A percentile compares a stretch with the other conserved stretches of the same genome.
phyloP scores from a whole-genome alignment of 805 yeast genomes.

The Ogataea ramenticola region DNA sequence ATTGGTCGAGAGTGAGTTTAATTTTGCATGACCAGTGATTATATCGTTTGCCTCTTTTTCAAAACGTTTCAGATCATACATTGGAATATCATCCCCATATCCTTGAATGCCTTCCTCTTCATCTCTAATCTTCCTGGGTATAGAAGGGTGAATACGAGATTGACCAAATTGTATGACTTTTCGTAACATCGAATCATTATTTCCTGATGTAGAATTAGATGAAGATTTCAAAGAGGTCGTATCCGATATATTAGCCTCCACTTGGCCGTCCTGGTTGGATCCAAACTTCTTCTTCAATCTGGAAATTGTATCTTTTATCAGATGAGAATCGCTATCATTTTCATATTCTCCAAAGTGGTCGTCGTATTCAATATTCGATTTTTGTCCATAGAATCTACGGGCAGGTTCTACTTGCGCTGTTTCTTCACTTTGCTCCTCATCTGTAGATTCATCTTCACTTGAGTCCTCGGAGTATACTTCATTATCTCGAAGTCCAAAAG shows the following conservation, averaged over 20 bases:
- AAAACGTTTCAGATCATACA: slow-evolving; percentile 35
- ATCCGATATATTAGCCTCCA: too few species aligned
- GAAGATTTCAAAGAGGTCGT: slow-evolving; percentile 1
- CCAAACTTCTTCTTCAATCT: slow-evolving; percentile 9
- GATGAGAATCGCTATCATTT: slow-evolving; percentile 1
- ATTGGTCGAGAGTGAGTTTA: slow-evolving; percentile 24
- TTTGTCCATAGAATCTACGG: background rate
- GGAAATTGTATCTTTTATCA: slow-evolving; percentile 1
- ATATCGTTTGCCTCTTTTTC: slow-evolving; percentile 49
- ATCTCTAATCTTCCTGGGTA: slow-evolving; percentile 17
- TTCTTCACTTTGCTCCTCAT: slow-evolving; percentile 1
- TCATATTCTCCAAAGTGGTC: too few species aligned
- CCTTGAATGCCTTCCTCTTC: slow-evolving; percentile 34
- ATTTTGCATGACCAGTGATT: slow-evolving; percentile 38
- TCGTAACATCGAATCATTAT: background rate
- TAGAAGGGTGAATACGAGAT: slow-evolving; percentile 30
- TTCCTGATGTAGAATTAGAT: too few species aligned
- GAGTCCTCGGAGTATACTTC: slow-evolving; percentile 6
- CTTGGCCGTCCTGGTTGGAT: slow-evolving; percentile 6
- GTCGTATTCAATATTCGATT: background rate
- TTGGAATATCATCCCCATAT: slow-evolving; percentile 30
- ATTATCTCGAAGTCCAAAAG: background rate
- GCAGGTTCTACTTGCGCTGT: slow-evolving; percentile 5
- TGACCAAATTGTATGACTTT: slow-evolving; percentile 15
- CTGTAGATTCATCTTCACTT: slow-evolving; percentile 23